Percentiles rank a stretch among this genome's conserved stretches.
Conservation (phyloP, 495 filamentous ascomycete species). For the Sabuloglossum arenarium region DNA sequence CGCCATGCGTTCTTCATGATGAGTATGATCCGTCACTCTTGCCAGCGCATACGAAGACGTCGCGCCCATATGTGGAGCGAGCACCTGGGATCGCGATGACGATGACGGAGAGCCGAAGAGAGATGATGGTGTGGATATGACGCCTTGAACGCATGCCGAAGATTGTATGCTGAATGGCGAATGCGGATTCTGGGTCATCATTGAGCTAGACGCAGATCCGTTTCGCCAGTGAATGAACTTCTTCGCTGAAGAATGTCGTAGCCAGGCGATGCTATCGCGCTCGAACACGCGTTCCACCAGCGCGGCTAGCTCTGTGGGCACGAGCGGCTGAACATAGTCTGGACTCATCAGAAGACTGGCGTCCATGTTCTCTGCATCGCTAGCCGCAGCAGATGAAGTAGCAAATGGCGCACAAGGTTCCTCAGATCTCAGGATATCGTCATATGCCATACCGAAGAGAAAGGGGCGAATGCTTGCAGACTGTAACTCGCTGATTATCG, state of each 20-base stretch:
- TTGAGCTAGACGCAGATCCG: constrained; percentile 2
- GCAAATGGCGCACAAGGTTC: constrained; percentile 38
- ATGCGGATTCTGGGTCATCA: constrained; percentile 1
- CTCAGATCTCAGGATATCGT: constrained; percentile 12
- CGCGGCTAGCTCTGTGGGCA: constrained; percentile 48
- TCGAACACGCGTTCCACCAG: constrained; percentile 63
- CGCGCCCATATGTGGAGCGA: constrained; percentile 16
- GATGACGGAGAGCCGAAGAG: constrained; percentile 11
- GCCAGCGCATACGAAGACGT: constrained; percentile 46
- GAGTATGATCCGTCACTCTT: constrained; percentile 46
- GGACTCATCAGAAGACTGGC: constrained; percentile 88
- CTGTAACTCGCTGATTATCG: constrained; percentile 36
- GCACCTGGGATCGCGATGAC: constrained; percentile 8
- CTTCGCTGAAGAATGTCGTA: constrained; percentile 69
- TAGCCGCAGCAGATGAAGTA: constrained; percentile 55
- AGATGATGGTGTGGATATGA: neutral
- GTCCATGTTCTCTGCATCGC: constrained; percentile 81
- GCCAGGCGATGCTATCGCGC: constrained; percentile 59
- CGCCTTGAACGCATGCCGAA: neutral
- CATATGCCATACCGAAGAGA: constrained; percentile 30
- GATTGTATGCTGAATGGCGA: constrained; percentile 6
- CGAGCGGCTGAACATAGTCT: constrained; percentile 72
- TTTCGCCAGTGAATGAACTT: constrained; percentile 58
- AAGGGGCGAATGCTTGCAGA: constrained; percentile 44
- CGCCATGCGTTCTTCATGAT: constrained; percentile 50